Base-by-base conservation (phyloP, 306 rosid species). In the Rosa lucieae region DNA sequence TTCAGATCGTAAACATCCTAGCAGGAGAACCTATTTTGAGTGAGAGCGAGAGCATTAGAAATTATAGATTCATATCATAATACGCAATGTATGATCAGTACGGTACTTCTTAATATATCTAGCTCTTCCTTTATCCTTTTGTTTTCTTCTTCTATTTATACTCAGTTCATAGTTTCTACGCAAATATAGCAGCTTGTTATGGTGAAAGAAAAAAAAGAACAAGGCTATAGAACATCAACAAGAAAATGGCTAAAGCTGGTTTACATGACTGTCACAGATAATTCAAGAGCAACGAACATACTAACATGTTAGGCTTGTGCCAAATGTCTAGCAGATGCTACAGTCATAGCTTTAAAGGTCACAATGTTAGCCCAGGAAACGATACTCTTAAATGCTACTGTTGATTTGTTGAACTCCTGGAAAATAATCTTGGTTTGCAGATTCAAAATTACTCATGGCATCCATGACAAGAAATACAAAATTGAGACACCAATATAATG, bases 1-100 rank as follows among this genome's bases (percentile, higher is more conserved):
- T 61, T 81, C 78, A 29, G 80, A 73, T 47, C 46, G 29, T 46
- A 53, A 73, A 32, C 53, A 56, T 14, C 46, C 18, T 37, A 9
- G 66, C 77, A 56, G 73, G 72, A 81, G 8, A 37, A 68, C 49
- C 37, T 32, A 32, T 32, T 56, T 44, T 10, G 37, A 63, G 75
- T 21, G 77, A 78, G 46, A 68, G 23, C 4, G 23, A 46, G 42
- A 47, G 13, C 52, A 49, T 9, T 69, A 66, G 76, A 69, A 52
- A 43, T 48, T 56, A 53, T 58, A 68, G 49, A 67, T 32, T 52
- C 52, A 4, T 58, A 12, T 70, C 53, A 39, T 56, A 58, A 4
- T 46, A 12, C 15, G 32, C n/a, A 35, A 65, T 65, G 70, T 35
- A 65, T 51, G 46, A 51, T 72, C 61, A 49, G 44, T 26, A 29